Base-by-base conservation (phyloP, 371 early-diverging fungal genomes). In the Zychaea mexicana region DNA sequence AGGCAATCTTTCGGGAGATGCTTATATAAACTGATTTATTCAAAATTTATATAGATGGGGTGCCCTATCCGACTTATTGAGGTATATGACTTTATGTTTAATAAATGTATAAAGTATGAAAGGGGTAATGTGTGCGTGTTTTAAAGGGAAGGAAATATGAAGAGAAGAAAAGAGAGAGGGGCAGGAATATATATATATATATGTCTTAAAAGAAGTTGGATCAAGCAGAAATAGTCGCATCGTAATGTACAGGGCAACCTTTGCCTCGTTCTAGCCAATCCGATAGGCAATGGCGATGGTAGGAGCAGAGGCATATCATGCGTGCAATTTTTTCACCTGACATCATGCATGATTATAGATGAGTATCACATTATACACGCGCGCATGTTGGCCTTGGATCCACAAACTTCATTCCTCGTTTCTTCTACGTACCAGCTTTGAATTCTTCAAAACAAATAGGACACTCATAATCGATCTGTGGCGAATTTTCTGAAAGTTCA, bases 371-470 rank as follows among this genome's bases (percentile, higher is more conserved):
- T 54, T 15, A 33, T 19, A 19, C 39, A 52, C 55, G 15, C 53
- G 6, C 2, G 9, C 28, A 33, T 12, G 5, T 33, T 5, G 5
- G 33, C 33, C 45, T 10, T 61, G 55, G 67, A 58, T 52, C 12
- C 4, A 0, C 42, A 21, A 13, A 57, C 52, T 28, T 26, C n/a
- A n/a, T n/a, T n/a, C n/a, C n/a, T n/a, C n/a, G n/a, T n/a, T 21
- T 13, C 62, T 45, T 54, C 54, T 71, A 42, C 42, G 4, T 42
- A 87, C 90, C 88, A 68, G 80, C 67, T 60, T 74, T 82, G 80
- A 92, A 94, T 70, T 96, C 96, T 53, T 94, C 94, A 77, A 96
- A 91, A 78, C 96, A 96, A 56, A 96, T 96, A 1, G 92, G 85
- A 66, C 96, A 96, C 72, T 96, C 96, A 67, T 85, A 86, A 39